phyloP scores from a whole-genome alignment of 768 basidiomycete species.

The Tricholoma matsutake region DNA sequence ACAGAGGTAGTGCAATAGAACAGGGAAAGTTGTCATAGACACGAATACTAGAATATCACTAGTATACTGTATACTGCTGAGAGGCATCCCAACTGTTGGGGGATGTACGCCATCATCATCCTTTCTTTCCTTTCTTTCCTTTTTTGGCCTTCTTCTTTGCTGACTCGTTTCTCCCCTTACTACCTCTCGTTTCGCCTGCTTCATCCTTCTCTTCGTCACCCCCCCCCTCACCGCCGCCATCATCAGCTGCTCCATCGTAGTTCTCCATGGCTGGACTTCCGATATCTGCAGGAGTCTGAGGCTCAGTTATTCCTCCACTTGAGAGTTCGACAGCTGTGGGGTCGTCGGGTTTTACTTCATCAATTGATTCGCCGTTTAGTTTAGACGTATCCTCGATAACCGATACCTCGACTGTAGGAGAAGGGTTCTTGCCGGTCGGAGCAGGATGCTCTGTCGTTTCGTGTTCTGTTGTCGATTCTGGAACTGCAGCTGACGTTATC shows the following conservation, averaged over 20 bases:
- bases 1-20: no score
- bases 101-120: no score
- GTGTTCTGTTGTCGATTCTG: background rate
- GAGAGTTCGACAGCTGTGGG: background rate
- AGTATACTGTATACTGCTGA: no score
- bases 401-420: background rate
- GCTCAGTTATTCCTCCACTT: background rate
- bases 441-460: background rate
- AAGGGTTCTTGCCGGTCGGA: background rate
- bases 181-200: constrained; percentile 15
- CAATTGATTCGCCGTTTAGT: background rate
- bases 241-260: constrained; percentile 9
- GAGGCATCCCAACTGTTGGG: no score
- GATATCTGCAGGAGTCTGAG: constrained; percentile 9
- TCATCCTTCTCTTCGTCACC: constrained; percentile 10
- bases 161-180: constrained; percentile 10
- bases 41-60: no score
- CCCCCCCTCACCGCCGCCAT: constrained; percentile 12
- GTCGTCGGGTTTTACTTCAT: background rate
- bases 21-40: no score
- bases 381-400: background rate
- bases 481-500: background rate
- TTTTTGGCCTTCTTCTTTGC: constrained; percentile 16
- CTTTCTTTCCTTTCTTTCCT: constrained; percentile 18
- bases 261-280: constrained; percentile 13